phyloP scores from a whole-genome alignment of 148 eudicot genomes.

The Camellia sinensis region DNA sequence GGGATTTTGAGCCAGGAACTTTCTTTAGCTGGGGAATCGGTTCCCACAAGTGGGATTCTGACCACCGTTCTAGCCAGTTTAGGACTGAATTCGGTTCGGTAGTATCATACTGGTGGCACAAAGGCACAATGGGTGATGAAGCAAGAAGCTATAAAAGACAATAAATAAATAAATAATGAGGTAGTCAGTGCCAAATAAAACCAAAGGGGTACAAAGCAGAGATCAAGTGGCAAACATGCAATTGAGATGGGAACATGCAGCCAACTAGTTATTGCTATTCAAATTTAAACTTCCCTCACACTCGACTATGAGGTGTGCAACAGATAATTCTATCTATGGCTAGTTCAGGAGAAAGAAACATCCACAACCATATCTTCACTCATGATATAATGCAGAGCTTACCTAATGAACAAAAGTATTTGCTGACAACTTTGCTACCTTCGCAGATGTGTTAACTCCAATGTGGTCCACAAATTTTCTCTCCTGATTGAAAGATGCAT shows the following conservation, averaged over 20 bases:
- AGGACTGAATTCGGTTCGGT: slow-evolving; percentile 45
- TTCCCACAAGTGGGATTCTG: slow-evolving; percentile 39
- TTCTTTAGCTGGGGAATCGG: slow-evolving; percentile 42
- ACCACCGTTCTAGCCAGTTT: slow-evolving; percentile 56
- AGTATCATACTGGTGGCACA: slow-evolving; percentile 49
- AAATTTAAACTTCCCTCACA: neutral
- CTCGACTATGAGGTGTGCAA: neutral
- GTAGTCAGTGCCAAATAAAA: neutral
- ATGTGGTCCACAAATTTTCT: slow-evolving; percentile 17
- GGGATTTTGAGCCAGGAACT: slow-evolving; percentile 29
- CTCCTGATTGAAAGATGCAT: slow-evolving; percentile 24
- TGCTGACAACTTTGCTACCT: slow-evolving; percentile 25
- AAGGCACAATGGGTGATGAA: slow-evolving; percentile 44
- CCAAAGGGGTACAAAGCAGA: neutral
- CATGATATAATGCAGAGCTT: slow-evolving; percentile 17
- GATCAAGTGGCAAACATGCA: slow-evolving; percentile 3
- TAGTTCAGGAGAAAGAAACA: neutral
- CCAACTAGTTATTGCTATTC: neutral
- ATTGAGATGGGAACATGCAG: neutral
- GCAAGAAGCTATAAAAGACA: slow-evolving; percentile 39
- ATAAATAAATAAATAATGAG: neutral
- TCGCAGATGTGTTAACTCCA: slow-evolving; percentile 25
- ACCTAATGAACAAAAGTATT: slow-evolving; percentile 47
- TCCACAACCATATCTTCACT: neutral
- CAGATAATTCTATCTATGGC: neutral